Conservation (phyloP, 2,329 filamentous ascomycete genomes). For the Rutstroemia sp. region DNA sequence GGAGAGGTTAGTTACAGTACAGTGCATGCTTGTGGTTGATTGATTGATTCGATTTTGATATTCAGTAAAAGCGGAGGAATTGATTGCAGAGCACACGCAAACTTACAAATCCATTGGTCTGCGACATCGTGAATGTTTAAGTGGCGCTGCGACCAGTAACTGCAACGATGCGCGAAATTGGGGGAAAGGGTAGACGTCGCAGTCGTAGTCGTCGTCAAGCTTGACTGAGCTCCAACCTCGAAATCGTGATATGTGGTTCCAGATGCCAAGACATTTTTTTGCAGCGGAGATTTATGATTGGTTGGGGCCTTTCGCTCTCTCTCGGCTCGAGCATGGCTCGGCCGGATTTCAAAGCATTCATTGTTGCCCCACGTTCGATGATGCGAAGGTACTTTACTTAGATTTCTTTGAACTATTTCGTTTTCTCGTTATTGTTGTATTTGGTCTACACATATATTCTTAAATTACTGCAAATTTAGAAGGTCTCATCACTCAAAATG, state of each 20-base stretch:
- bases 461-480: not conserved
- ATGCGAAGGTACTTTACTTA: no score
- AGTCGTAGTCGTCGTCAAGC: conserved; percentile 6
- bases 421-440: not conserved
- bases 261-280: conserved; percentile 11
- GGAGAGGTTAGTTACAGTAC: not conserved
- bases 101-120: conserved; percentile 67
- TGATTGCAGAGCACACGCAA: not conserved
- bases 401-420: not conserved
- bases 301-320: not conserved
- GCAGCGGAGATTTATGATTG: not conserved
- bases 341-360: conserved; percentile 25
- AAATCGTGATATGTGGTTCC: not conserved
- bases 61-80: no score
- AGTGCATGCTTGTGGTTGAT: no score
- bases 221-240: not conserved
- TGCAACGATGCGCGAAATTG: not conserved
- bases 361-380: conserved; percentile 9
- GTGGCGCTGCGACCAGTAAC: conserved; percentile 18
- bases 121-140: conserved; percentile 54
- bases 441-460: not conserved
- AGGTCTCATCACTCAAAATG: conserved; percentile 17
- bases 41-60: no score
- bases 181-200: not conserved
- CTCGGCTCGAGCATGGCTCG: not conserved